phyloP scores from a whole-genome alignment of 257 asterid species.

The Solanum sitiens region DNA sequence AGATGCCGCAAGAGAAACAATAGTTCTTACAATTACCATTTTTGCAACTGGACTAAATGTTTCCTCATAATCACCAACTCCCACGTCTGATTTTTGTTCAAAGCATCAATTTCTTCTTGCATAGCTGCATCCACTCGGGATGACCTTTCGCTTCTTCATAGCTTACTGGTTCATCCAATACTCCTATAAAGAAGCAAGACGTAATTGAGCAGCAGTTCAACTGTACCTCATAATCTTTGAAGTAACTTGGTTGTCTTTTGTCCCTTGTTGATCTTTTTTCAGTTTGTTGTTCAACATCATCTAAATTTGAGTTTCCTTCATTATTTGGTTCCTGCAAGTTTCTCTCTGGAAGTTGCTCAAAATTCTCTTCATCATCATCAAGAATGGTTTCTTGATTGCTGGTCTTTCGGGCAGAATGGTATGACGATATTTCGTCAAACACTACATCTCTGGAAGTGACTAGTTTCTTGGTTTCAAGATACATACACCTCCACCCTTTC shows the following conservation, averaged over 20 bases:
- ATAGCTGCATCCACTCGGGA: not conserved
- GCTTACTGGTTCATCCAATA: not conserved
- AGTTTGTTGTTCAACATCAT: not conserved
- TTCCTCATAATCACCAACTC: not conserved
- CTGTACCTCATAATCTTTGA: not conserved
- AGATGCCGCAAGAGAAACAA: not conserved
- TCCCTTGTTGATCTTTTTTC: not conserved
- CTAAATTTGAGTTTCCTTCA: not conserved
- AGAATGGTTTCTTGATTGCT: not conserved
- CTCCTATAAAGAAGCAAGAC: not conserved
- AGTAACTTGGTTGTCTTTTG: not conserved
- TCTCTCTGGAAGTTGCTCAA: not conserved
- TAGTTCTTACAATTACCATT: not conserved
- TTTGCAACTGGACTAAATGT: not conserved
- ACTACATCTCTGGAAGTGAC: not conserved
- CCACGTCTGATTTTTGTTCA: not conserved
- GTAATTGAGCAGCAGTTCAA: not conserved
- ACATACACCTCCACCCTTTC: not conserved
- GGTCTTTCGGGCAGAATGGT: not conserved
- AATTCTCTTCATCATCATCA: not conserved
- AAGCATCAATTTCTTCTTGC: not conserved
- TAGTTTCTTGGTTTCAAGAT: not conserved
- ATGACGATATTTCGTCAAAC: not conserved
- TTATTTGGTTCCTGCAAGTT: not conserved
- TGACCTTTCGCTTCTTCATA: not conserved